Percentiles rank a stretch among this genome's conserved stretches.
Conservation (phyloP, 2,329 filamentous ascomycete genomes). For the Plenodomus tracheiphilus region DNA sequence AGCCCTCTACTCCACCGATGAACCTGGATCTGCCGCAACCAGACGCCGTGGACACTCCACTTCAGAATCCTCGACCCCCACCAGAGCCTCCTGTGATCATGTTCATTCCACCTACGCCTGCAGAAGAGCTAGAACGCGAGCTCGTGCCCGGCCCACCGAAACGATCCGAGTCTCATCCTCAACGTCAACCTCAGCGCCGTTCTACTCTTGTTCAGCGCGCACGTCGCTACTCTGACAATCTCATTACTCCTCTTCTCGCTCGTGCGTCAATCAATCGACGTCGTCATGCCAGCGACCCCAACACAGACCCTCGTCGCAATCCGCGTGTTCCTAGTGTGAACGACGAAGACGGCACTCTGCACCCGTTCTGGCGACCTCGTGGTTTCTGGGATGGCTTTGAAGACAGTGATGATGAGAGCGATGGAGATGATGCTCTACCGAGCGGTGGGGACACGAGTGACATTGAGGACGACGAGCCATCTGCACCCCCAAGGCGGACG, state of each 20-base stretch:
- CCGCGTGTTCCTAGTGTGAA: slow-evolving; percentile 34
- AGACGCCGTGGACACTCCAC: slow-evolving; percentile 56
- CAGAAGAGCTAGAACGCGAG: slow-evolving; percentile 50
- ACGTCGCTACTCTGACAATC: slow-evolving; percentile 50
- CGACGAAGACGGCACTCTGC: slow-evolving; percentile 52
- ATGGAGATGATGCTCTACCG: slow-evolving; percentile 44
- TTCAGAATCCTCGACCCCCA: slow-evolving; percentile 61
- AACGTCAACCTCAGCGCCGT: slow-evolving; percentile 43
- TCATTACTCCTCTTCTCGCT: slow-evolving; percentile 48
- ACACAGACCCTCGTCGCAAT: slow-evolving; percentile 19
- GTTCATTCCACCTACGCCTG: slow-evolving; percentile 59
- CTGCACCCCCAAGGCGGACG: slow-evolving; percentile 21
- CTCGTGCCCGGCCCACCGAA: slow-evolving; percentile 37
- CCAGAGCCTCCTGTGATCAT: slow-evolving; percentile 61
- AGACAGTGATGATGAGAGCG: slow-evolving; percentile 45
- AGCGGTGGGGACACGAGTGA: slow-evolving; percentile 53
- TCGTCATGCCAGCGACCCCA: slow-evolving; percentile 26
- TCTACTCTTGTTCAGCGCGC: slow-evolving; percentile 49
- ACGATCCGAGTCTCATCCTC: slow-evolving; percentile 40
- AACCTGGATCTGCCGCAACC: slow-evolving; percentile 27
- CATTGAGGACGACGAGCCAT: slow-evolving; percentile 32
- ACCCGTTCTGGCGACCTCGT: slow-evolving; percentile 66
- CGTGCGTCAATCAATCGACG: slow-evolving; percentile 31
- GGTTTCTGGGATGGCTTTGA: slow-evolving; percentile 64
- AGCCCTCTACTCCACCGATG: slow-evolving; percentile 43